phyloP scores from a whole-genome alignment of 106 monocot species.

The Narthecium ossifragum region DNA sequence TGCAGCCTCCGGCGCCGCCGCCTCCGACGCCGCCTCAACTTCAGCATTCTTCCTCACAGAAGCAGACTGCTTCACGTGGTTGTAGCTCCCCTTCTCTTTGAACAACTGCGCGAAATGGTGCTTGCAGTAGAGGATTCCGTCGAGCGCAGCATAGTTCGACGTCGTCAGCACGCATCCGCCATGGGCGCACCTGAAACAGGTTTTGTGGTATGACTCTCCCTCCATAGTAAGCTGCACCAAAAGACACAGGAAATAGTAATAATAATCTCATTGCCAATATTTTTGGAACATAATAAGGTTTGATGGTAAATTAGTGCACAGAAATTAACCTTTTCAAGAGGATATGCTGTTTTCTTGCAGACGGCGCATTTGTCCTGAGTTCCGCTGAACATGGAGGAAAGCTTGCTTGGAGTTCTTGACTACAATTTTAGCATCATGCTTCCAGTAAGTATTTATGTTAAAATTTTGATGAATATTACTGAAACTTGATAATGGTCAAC shows the following conservation, averaged over 20 bases:
- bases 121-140: constrained; percentile 31
- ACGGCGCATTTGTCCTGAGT: constrained; percentile 69
- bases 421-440: constrained; percentile 5
- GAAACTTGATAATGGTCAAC: no score
- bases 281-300: not conserved
- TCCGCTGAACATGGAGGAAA: constrained; percentile 54
- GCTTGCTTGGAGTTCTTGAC: constrained; percentile 49
- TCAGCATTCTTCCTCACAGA: constrained; percentile 18
- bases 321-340: constrained; percentile 59
- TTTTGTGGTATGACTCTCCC: constrained; percentile 30
- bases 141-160: constrained; percentile 43
- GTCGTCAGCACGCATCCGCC: constrained; percentile 32
- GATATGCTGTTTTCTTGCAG: constrained; percentile 72
- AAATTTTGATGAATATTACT: no score
- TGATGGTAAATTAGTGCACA: no score
- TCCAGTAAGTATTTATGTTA: no score
- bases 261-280: not conserved
- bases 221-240: constrained; percentile 39
- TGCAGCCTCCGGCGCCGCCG: not conserved
- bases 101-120: constrained; percentile 23
- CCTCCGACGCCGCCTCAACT: not conserved
- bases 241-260: not conserved
- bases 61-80: constrained; percentile 6
- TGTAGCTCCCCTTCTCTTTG: constrained; percentile 25
- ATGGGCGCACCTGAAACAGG: constrained; percentile 36